Evolutionary conservation across 805 yeast genomes (phyloP).

Genomic region (Suhomyces sp.): DNA sequence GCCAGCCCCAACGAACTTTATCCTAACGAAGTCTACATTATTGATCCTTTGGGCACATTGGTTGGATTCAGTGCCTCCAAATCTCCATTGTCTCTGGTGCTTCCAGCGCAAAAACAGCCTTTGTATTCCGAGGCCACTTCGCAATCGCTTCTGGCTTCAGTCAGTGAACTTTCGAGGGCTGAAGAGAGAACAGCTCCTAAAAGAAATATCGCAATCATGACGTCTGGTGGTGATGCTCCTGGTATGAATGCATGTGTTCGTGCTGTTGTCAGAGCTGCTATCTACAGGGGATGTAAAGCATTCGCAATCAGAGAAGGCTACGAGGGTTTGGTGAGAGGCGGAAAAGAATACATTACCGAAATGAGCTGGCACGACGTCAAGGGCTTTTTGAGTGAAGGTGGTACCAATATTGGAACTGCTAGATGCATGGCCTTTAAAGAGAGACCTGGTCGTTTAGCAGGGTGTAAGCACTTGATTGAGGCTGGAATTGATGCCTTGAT

Average conservation of each 20-base stretch:
- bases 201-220: conserved; percentile 87
- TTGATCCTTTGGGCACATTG: conserved; percentile 82
- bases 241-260: conserved; percentile 98
- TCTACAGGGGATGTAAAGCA: conserved; percentile 82
- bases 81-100: conserved; percentile 54
- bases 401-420: conserved; percentile 96
- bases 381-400: conserved; percentile 90
- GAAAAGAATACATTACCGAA: conserved; percentile 62
- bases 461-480: conserved; percentile 78
- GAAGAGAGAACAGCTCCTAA: conserved; percentile 13
- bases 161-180: conserved; percentile 16
- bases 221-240: conserved; percentile 98
- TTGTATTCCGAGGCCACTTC: conserved; percentile 14
- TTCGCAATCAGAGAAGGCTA: conserved; percentile 93
- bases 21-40: conserved; percentile 71
- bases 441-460: conserved; percentile 77
- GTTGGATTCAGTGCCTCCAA: conserved; percentile 70
- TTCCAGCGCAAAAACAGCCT: conserved; percentile 36
- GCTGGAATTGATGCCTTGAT: conserved; percentile 92
- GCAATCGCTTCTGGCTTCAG: conserved; percentile 14
- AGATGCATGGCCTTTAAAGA: conserved; percentile 84
- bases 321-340: conserved; percentile 88
- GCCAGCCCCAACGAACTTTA: conserved; percentile 67
- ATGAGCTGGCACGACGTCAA: conserved; percentile 94
- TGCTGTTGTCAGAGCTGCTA: conserved; percentile 92